These are phyloP conservation scores for Pseudopithomyces maydicus DNA, from an alignment of 2,329 filamentous ascomycete genomes.

Conservation along the genomic window DNA sequence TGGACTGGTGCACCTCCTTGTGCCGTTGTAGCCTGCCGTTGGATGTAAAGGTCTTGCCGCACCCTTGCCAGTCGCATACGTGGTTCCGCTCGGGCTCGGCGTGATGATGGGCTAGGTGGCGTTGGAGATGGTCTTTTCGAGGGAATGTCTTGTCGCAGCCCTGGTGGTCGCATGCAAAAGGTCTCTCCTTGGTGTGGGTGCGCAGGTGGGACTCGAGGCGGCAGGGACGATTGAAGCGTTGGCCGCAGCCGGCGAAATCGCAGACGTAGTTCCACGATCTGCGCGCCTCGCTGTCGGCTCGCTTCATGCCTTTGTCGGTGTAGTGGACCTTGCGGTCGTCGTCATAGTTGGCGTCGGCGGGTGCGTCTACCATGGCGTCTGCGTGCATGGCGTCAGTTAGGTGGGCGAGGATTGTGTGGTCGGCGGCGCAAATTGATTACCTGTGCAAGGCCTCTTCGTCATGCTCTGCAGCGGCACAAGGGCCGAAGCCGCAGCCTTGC, in stretches of 20 bases:
- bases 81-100: conserved; percentile 65
- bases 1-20: conserved; percentile 75
- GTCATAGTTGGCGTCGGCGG: conserved; percentile 1
- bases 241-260: conserved; percentile 73
- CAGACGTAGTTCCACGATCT: conserved; percentile 78
- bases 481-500: conserved; percentile 21
- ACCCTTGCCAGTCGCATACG: conserved; percentile 72
- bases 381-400: neutral
- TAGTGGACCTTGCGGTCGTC: conserved; percentile 30
- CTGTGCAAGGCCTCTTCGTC: conserved; percentile 33
- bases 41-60: conserved; percentile 81
- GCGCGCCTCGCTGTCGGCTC: conserved; percentile 49
- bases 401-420: neutral
- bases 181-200: conserved; percentile 83
- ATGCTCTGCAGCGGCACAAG: neutral
- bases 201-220: conserved; percentile 77
- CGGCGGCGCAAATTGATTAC: conserved; percentile 13
- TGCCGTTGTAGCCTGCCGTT: conserved; percentile 79
- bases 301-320: conserved; percentile 32
- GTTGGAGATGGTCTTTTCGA: conserved; percentile 82
- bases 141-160: conserved; percentile 84
- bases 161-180: conserved; percentile 72
- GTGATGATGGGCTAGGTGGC: conserved; percentile 84
- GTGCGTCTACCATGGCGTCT: neutral
- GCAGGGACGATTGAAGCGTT: conserved; percentile 86